phyloP scores from a whole-genome alignment of 768 basidiomycete genomes.

The Calocera viscosa region DNA sequence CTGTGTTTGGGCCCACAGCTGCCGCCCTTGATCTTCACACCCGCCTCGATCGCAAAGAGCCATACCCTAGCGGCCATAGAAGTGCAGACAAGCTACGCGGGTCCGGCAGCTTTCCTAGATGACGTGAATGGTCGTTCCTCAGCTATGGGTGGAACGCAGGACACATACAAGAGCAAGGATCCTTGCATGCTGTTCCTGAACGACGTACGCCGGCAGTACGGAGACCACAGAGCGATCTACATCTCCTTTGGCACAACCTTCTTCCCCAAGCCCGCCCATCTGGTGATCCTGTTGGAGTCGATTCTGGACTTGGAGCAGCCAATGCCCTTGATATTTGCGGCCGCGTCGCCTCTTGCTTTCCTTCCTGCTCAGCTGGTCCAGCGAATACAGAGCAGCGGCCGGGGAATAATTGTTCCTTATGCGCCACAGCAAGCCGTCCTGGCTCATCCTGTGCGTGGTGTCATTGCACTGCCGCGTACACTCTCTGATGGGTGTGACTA shows the following conservation, averaged over 20 bases:
- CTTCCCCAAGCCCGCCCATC: not conserved
- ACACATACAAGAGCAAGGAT: constrained; percentile 4
- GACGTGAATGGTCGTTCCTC: not conserved
- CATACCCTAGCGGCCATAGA: not conserved
- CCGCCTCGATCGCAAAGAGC: not conserved
- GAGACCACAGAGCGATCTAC: not conserved
- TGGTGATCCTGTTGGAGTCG: not conserved
- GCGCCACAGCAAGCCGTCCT: constrained; percentile 1
- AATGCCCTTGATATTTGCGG: not conserved
- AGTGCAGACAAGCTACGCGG: constrained; percentile 1
- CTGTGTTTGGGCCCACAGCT: not conserved
- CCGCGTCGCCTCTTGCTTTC: not conserved
- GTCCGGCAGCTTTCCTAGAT: not conserved
- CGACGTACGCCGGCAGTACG: not conserved
- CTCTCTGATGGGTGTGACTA: not conserved
- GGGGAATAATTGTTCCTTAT: not conserved
- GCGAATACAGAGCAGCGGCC: not conserved
- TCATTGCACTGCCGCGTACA: not conserved
- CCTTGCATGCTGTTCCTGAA: constrained; percentile 2
- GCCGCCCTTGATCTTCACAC: not conserved
- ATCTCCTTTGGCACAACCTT: not conserved
- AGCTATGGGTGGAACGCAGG: not conserved
- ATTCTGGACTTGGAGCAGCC: not conserved
- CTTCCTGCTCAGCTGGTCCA: not conserved
- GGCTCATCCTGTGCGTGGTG: not conserved